phyloP scores from a whole-genome alignment of 2,329 filamentous ascomycete genomes.

The Aspergillus nomiae region DNA sequence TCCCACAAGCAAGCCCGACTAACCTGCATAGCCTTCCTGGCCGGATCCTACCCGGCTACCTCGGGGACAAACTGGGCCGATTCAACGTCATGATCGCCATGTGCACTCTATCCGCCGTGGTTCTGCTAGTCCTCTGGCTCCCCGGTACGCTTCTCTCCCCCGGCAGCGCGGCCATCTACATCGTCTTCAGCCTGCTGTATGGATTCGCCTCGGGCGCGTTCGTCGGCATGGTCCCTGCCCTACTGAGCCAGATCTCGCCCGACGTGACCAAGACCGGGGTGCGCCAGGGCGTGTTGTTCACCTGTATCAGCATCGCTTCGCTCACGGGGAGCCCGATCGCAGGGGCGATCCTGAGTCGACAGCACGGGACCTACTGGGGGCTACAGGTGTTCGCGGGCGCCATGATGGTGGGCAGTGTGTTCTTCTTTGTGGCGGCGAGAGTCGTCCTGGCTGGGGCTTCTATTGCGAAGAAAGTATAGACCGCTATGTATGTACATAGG shows the following conservation, averaged over 20 bases:
- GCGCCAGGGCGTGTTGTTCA: conserved; percentile 65
- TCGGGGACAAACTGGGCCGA: conserved; percentile 54
- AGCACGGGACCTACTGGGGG: conserved; percentile 56
- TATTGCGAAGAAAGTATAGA: not conserved
- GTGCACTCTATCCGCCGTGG: conserved; percentile 43
- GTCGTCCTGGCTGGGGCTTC: not conserved
- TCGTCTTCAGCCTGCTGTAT: conserved; percentile 65
- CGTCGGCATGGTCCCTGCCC: conserved; percentile 61
- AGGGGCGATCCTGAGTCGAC: conserved; percentile 57
- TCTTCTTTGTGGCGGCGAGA: conserved; percentile 37
- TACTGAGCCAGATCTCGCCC: conserved; percentile 67
- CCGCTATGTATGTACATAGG: not conserved
- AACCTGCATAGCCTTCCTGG: conserved; percentile 50
- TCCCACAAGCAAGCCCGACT: not conserved
- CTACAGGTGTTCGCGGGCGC: conserved; percentile 67
- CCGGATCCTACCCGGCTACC: conserved; percentile 56
- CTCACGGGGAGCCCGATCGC: conserved; percentile 69
- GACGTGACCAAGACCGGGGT: conserved; percentile 69
- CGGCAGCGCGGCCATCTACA: conserved; percentile 55
- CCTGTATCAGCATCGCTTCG: conserved; percentile 62
- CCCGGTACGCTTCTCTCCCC: conserved; percentile 34
- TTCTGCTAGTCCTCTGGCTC: conserved; percentile 58
- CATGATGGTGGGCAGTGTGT: conserved; percentile 46
- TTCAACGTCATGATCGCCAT: conserved; percentile 34
- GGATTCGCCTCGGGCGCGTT: conserved; percentile 69